phyloP scores from a whole-genome alignment of 2,329 filamentous ascomycete genomes.

The Sarocladium brachiariae region DNA sequence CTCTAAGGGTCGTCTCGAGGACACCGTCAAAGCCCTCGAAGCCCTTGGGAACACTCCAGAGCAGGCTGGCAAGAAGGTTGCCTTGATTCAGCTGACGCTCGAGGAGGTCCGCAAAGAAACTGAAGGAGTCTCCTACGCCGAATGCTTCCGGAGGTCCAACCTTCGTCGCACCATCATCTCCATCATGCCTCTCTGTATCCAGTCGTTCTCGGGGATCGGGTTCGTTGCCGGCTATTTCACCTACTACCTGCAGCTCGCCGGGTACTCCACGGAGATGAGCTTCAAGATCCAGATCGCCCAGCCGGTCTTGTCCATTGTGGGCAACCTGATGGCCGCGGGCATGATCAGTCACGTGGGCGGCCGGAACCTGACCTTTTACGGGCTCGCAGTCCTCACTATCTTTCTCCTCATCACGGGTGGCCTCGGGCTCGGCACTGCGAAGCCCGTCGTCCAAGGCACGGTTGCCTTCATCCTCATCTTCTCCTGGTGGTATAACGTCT shows the following conservation, averaged over 20 bases:
- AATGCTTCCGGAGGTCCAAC: conserved; percentile 26
- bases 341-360: conserved; percentile 26
- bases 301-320: conserved; percentile 18
- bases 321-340: conserved; percentile 25
- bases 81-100: conserved; percentile 24
- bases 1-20: conserved; percentile 23
- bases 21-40: conserved; percentile 27
- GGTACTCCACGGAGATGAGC: conserved; percentile 26
- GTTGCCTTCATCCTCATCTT: conserved; percentile 12
- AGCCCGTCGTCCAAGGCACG: background rate
- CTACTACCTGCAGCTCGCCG: conserved; percentile 36
- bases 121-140: conserved; percentile 24
- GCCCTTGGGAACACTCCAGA: conserved; percentile 23
- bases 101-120: conserved; percentile 27
- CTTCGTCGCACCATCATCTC: conserved; percentile 32
- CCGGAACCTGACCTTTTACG: conserved; percentile 23
- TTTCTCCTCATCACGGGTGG: background rate
- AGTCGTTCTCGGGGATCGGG: background rate
- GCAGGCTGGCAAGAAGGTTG: conserved; percentile 22
- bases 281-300: conserved; percentile 31
- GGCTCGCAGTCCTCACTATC: conserved; percentile 14
- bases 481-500: conserved; percentile 22
- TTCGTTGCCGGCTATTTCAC: conserved; percentile 27
- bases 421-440: background rate
- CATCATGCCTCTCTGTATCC: conserved; percentile 24